phyloP scores from a whole-genome alignment of 345 rosid species.

The Litchi chinensis region DNA sequence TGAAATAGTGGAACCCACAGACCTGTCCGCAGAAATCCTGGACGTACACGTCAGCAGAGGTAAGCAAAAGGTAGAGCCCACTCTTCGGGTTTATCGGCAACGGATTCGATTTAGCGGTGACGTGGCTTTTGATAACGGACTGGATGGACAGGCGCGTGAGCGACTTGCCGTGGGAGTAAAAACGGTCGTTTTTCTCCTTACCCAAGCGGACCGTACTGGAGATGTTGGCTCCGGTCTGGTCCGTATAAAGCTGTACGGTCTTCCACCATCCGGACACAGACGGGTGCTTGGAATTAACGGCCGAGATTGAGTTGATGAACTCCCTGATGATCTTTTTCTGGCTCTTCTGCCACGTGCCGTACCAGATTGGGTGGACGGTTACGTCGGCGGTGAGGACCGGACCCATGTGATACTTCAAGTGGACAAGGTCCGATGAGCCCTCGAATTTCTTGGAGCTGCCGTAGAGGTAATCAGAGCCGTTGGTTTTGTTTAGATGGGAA shows the following conservation, averaged over 20 bases:
- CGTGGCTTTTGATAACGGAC: slow-evolving; percentile 83
- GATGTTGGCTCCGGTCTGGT: slow-evolving; percentile 75
- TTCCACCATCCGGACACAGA: slow-evolving; percentile 97
- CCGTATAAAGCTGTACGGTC: slow-evolving; percentile 83
- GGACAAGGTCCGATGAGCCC: slow-evolving; percentile 91
- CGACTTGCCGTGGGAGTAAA: slow-evolving; percentile 87
- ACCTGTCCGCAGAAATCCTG: slow-evolving; percentile 94
- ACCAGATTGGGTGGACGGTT: slow-evolving; percentile 91
- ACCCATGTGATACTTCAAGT: slow-evolving; percentile 90
- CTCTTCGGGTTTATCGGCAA: slow-evolving; percentile 68
- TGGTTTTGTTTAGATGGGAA: slow-evolving; percentile 37
- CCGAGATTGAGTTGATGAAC: slow-evolving; percentile 81
- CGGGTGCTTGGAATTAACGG: slow-evolving; percentile 51
- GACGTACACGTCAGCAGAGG: slow-evolving; percentile 88
- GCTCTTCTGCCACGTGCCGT: slow-evolving; percentile 72
- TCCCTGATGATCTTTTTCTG: slow-evolving; percentile 88
- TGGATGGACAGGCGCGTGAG: slow-evolving; percentile 81
- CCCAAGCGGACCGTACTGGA: slow-evolving; percentile 64
- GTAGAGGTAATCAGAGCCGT: slow-evolving; percentile 52
- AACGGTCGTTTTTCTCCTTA: slow-evolving; percentile 82
- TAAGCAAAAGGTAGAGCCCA: slow-evolving; percentile 80
- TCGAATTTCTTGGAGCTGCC: slow-evolving; percentile 75
- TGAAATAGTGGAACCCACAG: slow-evolving; percentile 96
- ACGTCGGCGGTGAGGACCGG: slow-evolving; percentile 88
- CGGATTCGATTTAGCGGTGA: slow-evolving; percentile 65